Evolutionary conservation across 176 grass and related monocot species (phyloP), one percentile per base, ranked within the genome.

Genomic region (Triticum turgidum): DNA sequence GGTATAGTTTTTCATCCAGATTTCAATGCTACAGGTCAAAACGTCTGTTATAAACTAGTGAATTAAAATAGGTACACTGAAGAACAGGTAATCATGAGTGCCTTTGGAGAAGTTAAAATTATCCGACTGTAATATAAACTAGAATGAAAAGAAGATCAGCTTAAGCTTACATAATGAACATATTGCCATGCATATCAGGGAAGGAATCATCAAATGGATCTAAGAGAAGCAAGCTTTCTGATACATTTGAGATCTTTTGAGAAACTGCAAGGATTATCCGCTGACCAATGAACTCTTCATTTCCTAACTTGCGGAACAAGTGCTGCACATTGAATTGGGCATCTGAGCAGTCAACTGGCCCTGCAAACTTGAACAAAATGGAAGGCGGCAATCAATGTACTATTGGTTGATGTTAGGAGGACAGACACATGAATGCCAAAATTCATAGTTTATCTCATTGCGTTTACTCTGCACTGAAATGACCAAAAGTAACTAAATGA

Each of bases 81-180:
- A 59, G 70, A 20, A 79, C 3, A 5, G 12, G 22, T 65, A 44
- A 52, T 13, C 17, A 66, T 56, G 18, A 64, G 58, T 78, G 52
- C 15, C 21, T 33, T 65, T 37, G 15, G 7, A 25, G 5, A 29
- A 67, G 70, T 38, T 11, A 75, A 33, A 42, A 27, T 21, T 64
- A 3, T 20, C 74, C 24, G 3, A 69, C n/a, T 83, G 49, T 34
- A 73, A 80, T 81, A 15, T 41, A 81, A 78, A 86, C 39, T 11
- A 74, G 67, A 74, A 49, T 49, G 24, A 78, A 25, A 69, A 44
- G 61, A 65, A 88, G 45, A 65, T 29, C 78, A 84, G 12, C 91
- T 88, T 86, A 95, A 84, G 21, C 96, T 89, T 91, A 95, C 93
- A 95, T 89, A 56, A 98, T 84, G 77, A 95, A 98, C 87, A 98